Conservation (phyloP, 441 rosid species). For the Syzygium syzygioides region DNA sequence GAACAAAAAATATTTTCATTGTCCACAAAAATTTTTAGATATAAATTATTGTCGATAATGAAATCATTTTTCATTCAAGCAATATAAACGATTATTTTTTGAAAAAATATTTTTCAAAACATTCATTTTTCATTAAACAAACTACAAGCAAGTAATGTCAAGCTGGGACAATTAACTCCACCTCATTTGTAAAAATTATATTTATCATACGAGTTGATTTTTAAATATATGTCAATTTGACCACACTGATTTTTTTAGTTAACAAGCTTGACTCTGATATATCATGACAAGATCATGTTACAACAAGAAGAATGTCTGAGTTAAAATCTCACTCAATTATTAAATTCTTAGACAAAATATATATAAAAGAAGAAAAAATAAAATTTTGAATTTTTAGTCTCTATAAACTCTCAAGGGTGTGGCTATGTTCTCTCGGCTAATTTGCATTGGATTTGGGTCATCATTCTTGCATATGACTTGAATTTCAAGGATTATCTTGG, state of each 20-base stretch:
- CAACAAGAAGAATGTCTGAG: neutral
- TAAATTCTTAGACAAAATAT: too few species aligned
- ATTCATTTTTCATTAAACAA: too few species aligned
- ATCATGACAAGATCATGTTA: neutral
- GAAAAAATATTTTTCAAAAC: too few species aligned
- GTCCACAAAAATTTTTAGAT: too few species aligned
- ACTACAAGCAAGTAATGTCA: neutral
- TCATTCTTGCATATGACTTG: neutral
- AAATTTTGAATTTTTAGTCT: neutral
- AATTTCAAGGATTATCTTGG: neutral
- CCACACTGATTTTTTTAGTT: neutral
- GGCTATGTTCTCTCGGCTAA: neutral
- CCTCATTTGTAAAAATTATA: neutral
- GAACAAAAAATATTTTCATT: too few species aligned
- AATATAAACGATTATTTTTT: too few species aligned
- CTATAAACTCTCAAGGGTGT: neutral
- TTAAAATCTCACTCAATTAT: neutral
- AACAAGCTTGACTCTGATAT: neutral
- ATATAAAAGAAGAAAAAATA: neutral
- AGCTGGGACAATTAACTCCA: neutral
- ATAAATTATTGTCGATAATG: too few species aligned
- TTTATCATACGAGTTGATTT: neutral
- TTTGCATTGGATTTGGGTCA: neutral
- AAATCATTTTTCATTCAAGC: too few species aligned
- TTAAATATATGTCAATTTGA: neutral